Conservation (phyloP, 2,329 filamentous ascomycete species). For the Cladosporium colombiae region DNA sequence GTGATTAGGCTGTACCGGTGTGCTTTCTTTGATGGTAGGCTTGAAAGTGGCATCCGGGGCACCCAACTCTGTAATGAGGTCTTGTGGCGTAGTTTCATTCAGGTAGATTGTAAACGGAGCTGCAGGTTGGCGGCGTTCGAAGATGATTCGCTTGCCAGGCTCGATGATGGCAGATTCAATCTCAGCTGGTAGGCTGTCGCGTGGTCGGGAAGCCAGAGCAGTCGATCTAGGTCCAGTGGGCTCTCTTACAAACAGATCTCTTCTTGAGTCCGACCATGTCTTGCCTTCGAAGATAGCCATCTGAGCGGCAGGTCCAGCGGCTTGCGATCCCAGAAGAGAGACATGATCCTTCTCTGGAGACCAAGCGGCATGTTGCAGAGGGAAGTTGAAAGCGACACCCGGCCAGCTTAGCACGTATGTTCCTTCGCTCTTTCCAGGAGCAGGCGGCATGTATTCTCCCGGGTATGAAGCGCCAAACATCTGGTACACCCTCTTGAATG, state of each 20-base stretch:
- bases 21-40: constrained; percentile 26
- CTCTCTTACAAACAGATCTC: constrained; percentile 72
- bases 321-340: constrained; percentile 75
- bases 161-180: constrained; percentile 77
- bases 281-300: constrained; percentile 91
- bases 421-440: constrained; percentile 58
- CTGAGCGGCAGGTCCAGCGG: constrained; percentile 73
- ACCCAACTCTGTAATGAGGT: constrained; percentile 85
- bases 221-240: constrained; percentile 74
- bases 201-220: constrained; percentile 66
- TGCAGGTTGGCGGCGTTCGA: constrained; percentile 70
- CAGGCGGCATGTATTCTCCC: constrained; percentile 81
- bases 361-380: constrained; percentile 72
- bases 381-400: constrained; percentile 90
- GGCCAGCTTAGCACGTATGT: constrained; percentile 93
- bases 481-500: constrained; percentile 66
- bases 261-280: constrained; percentile 84
- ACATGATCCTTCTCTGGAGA: constrained; percentile 79
- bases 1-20: constrained; percentile 25
- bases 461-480: constrained; percentile 93
- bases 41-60: constrained; percentile 88
- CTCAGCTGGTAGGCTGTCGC: constrained; percentile 84
- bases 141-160: constrained; percentile 72
- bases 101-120: constrained; percentile 71
- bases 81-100: constrained; percentile 87